Evolutionary conservation across 257 asterid genomes (phyloP).

Genomic region (Penstemon newberryi): DNA sequence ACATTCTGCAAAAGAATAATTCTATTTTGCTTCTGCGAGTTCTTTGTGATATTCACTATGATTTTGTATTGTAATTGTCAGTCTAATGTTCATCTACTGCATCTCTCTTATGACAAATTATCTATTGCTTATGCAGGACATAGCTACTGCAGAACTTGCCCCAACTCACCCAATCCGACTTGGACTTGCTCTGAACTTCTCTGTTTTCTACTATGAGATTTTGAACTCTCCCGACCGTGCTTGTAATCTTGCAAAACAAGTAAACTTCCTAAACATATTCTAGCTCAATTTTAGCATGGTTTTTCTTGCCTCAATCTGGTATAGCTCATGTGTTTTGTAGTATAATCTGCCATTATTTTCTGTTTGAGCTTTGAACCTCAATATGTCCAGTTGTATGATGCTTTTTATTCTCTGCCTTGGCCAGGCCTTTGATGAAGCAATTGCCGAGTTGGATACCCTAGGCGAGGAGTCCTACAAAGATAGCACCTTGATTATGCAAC

Average conservation of each 20-base stretch:
- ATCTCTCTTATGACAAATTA: too few species aligned
- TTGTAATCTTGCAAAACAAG: slow-evolving; percentile 87
- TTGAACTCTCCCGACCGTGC: slow-evolving; percentile 90
- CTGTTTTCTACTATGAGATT: slow-evolving; percentile 86
- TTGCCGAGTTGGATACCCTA: slow-evolving; percentile 79
- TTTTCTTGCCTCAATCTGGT: not conserved
- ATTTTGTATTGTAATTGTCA: too few species aligned
- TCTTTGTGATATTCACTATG: too few species aligned
- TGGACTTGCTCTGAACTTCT: slow-evolving; percentile 84
- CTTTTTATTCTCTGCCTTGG: not conserved
- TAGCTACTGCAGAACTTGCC: slow-evolving; percentile 74
- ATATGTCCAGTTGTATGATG: not conserved
- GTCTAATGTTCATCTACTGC: too few species aligned
- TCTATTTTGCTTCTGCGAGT: too few species aligned
- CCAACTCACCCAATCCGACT: slow-evolving; percentile 92
- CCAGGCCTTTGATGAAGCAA: slow-evolving; percentile 92
- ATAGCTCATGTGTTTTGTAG: not conserved
- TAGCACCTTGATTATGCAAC: slow-evolving; percentile 92
- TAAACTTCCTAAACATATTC: slow-evolving; percentile 1
- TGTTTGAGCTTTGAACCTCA: not conserved
- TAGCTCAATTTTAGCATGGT: not conserved
- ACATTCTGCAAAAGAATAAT: too few species aligned
- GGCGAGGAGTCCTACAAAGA: slow-evolving; percentile 99
- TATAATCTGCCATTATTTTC: not conserved
- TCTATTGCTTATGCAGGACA: slow-evolving; percentile 49